Base-by-base conservation (phyloP, 139 green algal species). In the Chlorella sp. region DNA sequence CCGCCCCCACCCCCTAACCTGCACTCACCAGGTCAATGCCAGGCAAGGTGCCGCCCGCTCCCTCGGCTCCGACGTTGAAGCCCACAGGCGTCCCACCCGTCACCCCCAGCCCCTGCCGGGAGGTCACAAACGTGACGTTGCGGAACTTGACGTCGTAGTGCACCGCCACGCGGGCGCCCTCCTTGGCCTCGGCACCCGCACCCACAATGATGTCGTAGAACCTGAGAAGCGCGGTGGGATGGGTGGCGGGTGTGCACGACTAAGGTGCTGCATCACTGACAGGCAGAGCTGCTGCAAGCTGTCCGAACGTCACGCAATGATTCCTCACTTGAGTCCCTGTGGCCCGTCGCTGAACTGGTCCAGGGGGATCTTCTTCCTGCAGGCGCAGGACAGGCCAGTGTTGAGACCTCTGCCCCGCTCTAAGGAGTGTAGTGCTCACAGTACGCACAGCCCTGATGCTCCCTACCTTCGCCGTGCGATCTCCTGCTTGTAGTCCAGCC, bases 81-180 rank as follows among this genome's bases (percentile, higher is more conserved):
- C 93, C 93, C 3, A 95, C 74, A 1, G 93, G 93, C 1, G 68
- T 85, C 42, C 93, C 93, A 26, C 87, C 87, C 2, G 82, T 87
- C 31, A 97, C 93, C 20, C 93, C 93, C 69, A 91, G 78, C 26
- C 93, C 93, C 71, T 90, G 79, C 65, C 85, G 35, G 1, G 32
- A 51, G 26, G 60, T 73, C 20, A 74, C 61, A 80, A 74, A 67
- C 3, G 69, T 74, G 22, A 74, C 34, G 32, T 67, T 74, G 23
- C 67, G 34, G 70, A 69, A 87, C 80, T 90, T 89, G 31, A 91
- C 81, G 32, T 97, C 91, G 80, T 88, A 94, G 74, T 97, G 91
- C 1, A 96, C 86, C 23, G 87, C 90, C 1, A 96, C 86, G 0
- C 91, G 73, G 22, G 84, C 51, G 0, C 90, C 89, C 24, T 81